Evolutionary conservation across 169 alveolate genomes (phyloP).

Genomic region (Toxoplasma gondii): DNA sequence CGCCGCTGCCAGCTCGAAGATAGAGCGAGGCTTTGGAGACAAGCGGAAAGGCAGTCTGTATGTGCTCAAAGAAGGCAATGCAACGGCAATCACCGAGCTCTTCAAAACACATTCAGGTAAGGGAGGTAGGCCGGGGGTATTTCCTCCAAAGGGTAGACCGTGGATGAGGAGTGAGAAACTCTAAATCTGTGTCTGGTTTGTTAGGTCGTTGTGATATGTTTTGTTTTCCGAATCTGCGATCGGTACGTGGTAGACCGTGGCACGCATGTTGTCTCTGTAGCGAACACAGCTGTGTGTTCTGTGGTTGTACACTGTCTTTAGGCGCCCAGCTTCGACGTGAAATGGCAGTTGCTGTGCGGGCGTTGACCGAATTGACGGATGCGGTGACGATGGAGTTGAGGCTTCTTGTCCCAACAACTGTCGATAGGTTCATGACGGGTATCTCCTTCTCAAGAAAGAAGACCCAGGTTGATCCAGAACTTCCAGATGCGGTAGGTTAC

Average conservation of each 20-base stretch:
- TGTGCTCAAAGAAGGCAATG: conserved; percentile 14
- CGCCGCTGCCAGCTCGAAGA: not conserved
- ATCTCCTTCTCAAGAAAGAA: not conserved
- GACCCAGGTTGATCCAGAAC: not conserved
- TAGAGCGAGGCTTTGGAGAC: not conserved
- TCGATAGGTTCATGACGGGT: not conserved
- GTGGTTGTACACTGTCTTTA: not conserved
- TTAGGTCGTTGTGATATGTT: too few species aligned
- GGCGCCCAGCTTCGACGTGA: not conserved
- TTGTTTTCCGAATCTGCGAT: too few species aligned
- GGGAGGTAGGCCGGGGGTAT: not conserved
- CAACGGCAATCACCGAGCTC: not conserved
- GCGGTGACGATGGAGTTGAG: conserved; percentile 17
- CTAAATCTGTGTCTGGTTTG: too few species aligned
- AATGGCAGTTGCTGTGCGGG: not conserved
- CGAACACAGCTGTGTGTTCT: not conserved
- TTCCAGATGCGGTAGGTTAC: not conserved
- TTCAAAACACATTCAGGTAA: not conserved
- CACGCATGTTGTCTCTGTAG: not conserved
- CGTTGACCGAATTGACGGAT: not conserved
- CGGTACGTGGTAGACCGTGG: not conserved
- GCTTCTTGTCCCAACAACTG: not conserved
- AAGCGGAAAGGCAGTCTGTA: conserved; percentile 15
- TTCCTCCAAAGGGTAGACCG: not conserved
- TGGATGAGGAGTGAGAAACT: too few species aligned